phyloP scores from a whole-genome alignment of 257 asterid species.

The Solanum peruvianum region DNA sequence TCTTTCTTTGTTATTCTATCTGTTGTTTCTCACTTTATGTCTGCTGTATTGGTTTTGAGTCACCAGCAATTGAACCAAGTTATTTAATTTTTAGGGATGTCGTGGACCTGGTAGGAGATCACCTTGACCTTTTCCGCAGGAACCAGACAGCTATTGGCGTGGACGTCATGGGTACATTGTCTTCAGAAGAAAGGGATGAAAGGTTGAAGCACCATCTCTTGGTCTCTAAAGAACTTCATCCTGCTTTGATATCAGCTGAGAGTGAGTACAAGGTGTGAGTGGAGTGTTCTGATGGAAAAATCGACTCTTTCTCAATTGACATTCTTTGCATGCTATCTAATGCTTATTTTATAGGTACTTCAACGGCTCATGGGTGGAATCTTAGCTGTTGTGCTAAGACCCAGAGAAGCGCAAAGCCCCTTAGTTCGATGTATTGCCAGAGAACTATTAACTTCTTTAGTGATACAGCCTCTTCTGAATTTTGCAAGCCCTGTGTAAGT shows the following conservation, averaged over 20 bases:
- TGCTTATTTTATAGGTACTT: constrained; percentile 46
- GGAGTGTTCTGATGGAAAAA: constrained; percentile 41
- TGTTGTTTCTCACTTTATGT: neutral
- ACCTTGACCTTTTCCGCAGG: constrained; percentile 86
- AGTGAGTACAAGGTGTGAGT: constrained; percentile 99
- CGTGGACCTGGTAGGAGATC: constrained; percentile 78
- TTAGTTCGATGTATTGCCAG: constrained; percentile 90
- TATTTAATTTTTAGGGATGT: constrained; percentile 49
- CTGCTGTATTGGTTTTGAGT: neutral
- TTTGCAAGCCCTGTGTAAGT: constrained; percentile 89
- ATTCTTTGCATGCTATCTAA: constrained; percentile 15
- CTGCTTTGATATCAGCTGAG: constrained; percentile 93
- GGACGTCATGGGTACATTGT: constrained; percentile 93
- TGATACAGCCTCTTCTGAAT: constrained; percentile 85
- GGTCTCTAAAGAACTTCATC: constrained; percentile 90
- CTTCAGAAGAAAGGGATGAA: constrained; percentile 97
- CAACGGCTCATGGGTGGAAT: constrained; percentile 93
- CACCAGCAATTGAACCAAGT: constrained; percentile 1
- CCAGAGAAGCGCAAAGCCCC: constrained; percentile 92
- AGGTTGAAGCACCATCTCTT: constrained; percentile 85
- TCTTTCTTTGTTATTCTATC: neutral
- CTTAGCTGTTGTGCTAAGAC: constrained; percentile 82
- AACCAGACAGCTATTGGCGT: constrained; percentile 83
- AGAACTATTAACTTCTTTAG: constrained; percentile 88
- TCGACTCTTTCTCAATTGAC: constrained; percentile 4